A percentile compares a stretch with the other conserved stretches of the same genome.
These are phyloP conservation scores for Dichomitus squalens DNA, from an alignment of 1,284 basidiomycete genomes.

Conservation along the genomic window DNA sequence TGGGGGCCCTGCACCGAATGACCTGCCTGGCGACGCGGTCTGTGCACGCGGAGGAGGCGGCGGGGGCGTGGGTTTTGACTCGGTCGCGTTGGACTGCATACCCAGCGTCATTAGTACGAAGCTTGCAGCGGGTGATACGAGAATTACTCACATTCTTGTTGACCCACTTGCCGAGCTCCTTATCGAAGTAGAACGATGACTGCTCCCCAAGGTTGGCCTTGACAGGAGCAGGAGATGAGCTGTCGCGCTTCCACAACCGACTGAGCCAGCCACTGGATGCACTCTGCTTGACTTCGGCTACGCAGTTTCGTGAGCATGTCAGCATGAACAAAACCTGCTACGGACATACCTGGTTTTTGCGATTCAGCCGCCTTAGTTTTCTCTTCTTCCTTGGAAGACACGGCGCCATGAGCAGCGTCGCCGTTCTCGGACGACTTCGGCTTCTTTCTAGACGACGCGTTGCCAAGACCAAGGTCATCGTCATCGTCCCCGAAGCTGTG, in stretches of 20 bases:
- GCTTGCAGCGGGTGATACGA: neutral
- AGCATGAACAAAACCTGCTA: neutral
- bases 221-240: conserved; percentile 62
- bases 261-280: conserved; percentile 76
- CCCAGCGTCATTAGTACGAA: conserved; percentile 46
- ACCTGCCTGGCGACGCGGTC: conserved; percentile 74
- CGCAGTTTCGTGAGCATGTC: neutral
- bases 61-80: conserved; percentile 49
- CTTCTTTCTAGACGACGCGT: conserved; percentile 41
- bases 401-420: conserved; percentile 5
- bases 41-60: conserved; percentile 76
- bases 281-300: conserved; percentile 32
- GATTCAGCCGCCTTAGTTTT: conserved; percentile 16
- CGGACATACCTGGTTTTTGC: conserved; percentile 34
- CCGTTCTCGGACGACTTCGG: conserved; percentile 17
- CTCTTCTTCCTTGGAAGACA: conserved; percentile 20
- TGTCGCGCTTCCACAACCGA: conserved; percentile 70
- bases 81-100: conserved; percentile 38
- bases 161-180: conserved; percentile 94
- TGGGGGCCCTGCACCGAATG: conserved; percentile 29
- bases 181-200: conserved; percentile 91
- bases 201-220: conserved; percentile 95
- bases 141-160: conserved; percentile 79
- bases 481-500: conserved; percentile 48
- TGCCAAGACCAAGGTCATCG: conserved; percentile 91